Conservation (phyloP, 495 filamentous ascomycete genomes). For the Opeltia flavorubescens region DNA sequence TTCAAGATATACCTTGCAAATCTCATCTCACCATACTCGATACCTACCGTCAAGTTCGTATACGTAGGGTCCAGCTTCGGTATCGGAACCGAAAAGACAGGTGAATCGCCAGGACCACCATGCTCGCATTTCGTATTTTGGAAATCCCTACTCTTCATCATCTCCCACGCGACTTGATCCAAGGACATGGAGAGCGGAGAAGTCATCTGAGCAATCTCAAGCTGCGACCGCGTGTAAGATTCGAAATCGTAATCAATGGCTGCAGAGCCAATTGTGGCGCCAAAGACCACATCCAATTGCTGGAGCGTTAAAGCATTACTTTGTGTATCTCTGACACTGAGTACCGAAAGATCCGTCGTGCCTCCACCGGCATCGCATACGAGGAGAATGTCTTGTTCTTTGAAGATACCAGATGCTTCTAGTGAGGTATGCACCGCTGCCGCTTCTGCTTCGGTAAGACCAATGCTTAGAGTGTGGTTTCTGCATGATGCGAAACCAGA, state of each 20-base stretch:
- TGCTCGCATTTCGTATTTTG: slow-evolving; percentile 21
- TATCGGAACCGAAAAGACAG: slow-evolving; percentile 14
- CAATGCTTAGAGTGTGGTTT: slow-evolving; percentile 18
- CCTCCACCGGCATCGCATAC: slow-evolving; percentile 35
- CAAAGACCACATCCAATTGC: slow-evolving; percentile 28
- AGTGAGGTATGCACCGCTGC: slow-evolving; percentile 25
- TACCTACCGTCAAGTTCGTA: slow-evolving; percentile 14
- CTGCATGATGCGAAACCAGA: slow-evolving; percentile 20
- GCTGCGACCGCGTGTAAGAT: slow-evolving; percentile 2
- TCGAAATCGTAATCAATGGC: slow-evolving; percentile 15
- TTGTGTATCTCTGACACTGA: slow-evolving; percentile 11
- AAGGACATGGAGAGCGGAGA: slow-evolving; percentile 1
- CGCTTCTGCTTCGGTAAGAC: slow-evolving; percentile 27
- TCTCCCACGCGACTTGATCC: slow-evolving; percentile 12
- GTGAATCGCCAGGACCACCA: slow-evolving; percentile 22
- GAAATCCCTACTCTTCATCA: slow-evolving; percentile 16
- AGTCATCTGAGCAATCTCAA: slow-evolving; percentile 7
- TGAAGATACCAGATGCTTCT: slow-evolving; percentile 21
- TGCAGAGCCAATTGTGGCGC: slow-evolving; percentile 14
- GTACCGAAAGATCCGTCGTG: slow-evolving; percentile 21
- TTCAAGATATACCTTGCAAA: slow-evolving; percentile 14
- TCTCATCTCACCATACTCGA: slow-evolving; percentile 23
- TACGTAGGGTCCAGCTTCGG: slow-evolving; percentile 19
- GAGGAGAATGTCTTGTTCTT: slow-evolving; percentile 24
- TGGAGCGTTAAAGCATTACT: slow-evolving; percentile 19